Percentiles rank a stretch among this genome's conserved stretches.
phyloP scores from a whole-genome alignment of 73 alveolate genomes.

The Paramecium pentaurelia region DNA sequence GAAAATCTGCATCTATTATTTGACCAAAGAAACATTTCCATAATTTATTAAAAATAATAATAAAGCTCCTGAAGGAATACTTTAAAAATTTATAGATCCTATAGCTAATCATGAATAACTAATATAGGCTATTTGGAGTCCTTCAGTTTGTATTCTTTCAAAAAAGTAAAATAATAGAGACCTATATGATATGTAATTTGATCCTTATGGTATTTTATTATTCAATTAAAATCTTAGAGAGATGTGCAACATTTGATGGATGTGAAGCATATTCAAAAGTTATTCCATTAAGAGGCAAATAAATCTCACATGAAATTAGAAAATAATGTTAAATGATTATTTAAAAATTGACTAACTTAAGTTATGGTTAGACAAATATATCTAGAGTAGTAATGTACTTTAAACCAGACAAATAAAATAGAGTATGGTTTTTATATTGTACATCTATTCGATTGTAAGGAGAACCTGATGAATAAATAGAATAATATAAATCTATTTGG shows the following conservation, averaged over 20 bases:
- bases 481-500: slow-evolving; percentile 30
- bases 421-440: slow-evolving; percentile 45
- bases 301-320: slow-evolving; percentile 53
- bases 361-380: slow-evolving; percentile 43
- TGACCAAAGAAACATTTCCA: slow-evolving; percentile 41
- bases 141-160: slow-evolving; percentile 52
- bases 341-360: slow-evolving; percentile 30
- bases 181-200: slow-evolving; percentile 48
- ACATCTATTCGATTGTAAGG: slow-evolving; percentile 39
- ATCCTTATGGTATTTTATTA: slow-evolving; percentile 41
- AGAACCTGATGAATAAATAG: slow-evolving; percentile 11
- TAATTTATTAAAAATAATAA: background rate
- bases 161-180: slow-evolving; percentile 40
- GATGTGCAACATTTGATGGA: slow-evolving; percentile 59
- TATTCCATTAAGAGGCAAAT: slow-evolving; percentile 59
- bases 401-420: slow-evolving; percentile 40
- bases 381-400: slow-evolving; percentile 48
- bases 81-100: slow-evolving; percentile 50
- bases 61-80: slow-evolving; percentile 49
- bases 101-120: slow-evolving; percentile 4
- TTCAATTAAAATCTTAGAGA: background rate
- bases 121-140: slow-evolving; percentile 58
- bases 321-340: slow-evolving; percentile 54
- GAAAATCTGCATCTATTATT: slow-evolving; percentile 29
- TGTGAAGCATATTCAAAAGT: slow-evolving; percentile 52